phyloP scores from a whole-genome alignment of 345 rosid species.

The Zanthoxylum bungeanum region DNA sequence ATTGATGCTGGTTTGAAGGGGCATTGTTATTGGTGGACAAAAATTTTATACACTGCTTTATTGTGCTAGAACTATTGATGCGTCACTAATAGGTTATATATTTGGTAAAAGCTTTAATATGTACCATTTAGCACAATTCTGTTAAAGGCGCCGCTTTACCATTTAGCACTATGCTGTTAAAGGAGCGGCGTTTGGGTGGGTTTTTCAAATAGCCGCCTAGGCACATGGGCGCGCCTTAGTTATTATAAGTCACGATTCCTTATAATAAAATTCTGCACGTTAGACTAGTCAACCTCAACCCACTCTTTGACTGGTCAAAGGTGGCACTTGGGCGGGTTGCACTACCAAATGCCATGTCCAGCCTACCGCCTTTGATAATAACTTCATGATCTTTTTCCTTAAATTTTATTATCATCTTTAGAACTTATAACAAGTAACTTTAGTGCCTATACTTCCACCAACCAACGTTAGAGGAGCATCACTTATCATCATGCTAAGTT shows the following conservation, averaged over 20 bases:
- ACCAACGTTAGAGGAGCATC: neutral
- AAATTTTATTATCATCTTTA: neutral
- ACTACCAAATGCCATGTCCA: too few species aligned
- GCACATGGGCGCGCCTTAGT: too few species aligned
- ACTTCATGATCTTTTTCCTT: neutral
- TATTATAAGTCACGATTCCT: too few species aligned
- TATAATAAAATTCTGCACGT: too few species aligned
- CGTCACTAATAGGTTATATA: neutral
- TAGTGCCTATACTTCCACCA: neutral
- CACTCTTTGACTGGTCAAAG: too few species aligned
- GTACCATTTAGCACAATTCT: neutral
- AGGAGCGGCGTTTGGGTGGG: too few species aligned
- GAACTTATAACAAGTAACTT: neutral
- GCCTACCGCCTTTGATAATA: too few species aligned
- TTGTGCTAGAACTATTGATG: neutral
- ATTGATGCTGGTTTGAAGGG: neutral
- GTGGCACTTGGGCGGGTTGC: too few species aligned
- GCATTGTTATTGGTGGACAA: neutral
- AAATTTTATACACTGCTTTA: neutral
- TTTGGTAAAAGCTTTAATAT: neutral
- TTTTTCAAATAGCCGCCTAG: too few species aligned
- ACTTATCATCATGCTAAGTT: neutral
- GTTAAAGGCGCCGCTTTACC: too few species aligned
- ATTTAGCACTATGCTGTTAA: too few species aligned
- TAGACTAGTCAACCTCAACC: too few species aligned